Conservation (phyloP, 2,329 filamentous ascomycete genomes). For the Volutella citrinella region DNA sequence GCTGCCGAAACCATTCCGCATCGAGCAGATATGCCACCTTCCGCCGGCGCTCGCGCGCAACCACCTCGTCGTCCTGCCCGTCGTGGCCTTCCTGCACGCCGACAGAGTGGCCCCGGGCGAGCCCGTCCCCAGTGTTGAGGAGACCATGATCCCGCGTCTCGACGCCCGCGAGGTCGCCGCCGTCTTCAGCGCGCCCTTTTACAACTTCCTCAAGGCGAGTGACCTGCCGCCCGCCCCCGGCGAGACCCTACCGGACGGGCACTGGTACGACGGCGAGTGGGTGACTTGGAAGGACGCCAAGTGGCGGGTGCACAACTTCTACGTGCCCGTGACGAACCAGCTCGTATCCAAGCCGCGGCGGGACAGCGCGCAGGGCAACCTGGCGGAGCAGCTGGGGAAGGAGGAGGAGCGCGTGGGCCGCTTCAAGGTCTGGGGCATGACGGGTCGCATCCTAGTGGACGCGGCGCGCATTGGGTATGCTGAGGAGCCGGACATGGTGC, state of each 20-base stretch:
- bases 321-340: constrained; percentile 75
- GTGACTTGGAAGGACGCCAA: constrained; percentile 70
- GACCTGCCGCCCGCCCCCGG: constrained; percentile 50
- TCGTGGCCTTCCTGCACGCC: constrained; percentile 73
- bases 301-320: constrained; percentile 92
- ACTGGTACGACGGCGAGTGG: constrained; percentile 88
- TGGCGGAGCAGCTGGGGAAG: constrained; percentile 44
- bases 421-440: constrained; percentile 95
- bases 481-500: constrained; percentile 80
- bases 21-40: constrained; percentile 85
- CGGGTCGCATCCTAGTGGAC: constrained; percentile 84
- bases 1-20: constrained; percentile 72
- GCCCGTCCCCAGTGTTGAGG: constrained; percentile 52
- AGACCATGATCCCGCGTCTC: constrained; percentile 72
- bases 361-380: constrained; percentile 39
- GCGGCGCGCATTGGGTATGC: constrained; percentile 80
- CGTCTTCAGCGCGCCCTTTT: constrained; percentile 86
- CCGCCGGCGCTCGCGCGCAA: constrained; percentile 73
- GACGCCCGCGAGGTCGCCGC: constrained; percentile 91
- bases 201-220: constrained; percentile 67
- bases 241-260: constrained; percentile 44
- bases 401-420: constrained; percentile 47
- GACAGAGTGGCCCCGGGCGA: constrained; percentile 40
- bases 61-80: constrained; percentile 71
- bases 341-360: constrained; percentile 53